Conservation (phyloP, 768 basidiomycete genomes). For the Termitomyces sp. region DNA sequence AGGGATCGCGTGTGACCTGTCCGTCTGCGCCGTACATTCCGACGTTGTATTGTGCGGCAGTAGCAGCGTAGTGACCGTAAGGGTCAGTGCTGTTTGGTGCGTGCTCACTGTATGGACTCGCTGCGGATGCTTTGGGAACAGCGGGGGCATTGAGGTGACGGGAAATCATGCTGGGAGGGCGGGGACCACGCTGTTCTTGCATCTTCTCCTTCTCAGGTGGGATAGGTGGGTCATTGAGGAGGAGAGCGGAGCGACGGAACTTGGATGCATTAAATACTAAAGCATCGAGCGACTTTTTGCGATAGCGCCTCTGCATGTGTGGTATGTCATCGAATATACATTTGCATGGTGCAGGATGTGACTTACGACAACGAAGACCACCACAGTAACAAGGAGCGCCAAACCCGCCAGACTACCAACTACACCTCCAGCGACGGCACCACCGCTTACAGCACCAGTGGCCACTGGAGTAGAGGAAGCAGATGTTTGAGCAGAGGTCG, state of each 20-base stretch:
- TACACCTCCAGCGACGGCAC: slow-evolving; percentile 23
- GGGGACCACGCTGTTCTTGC: slow-evolving; percentile 16
- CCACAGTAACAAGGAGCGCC: slow-evolving; percentile 15
- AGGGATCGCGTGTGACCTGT: slow-evolving; percentile 14
- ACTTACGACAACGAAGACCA: slow-evolving; percentile 23
- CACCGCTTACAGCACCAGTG: slow-evolving; percentile 15
- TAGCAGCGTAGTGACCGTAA: slow-evolving; percentile 13
- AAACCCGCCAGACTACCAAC: slow-evolving; percentile 19
- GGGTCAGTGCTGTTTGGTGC: slow-evolving; percentile 9
- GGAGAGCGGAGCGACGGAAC: slow-evolving; percentile 49
- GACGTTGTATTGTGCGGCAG: slow-evolving; percentile 14
- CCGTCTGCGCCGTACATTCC: slow-evolving; percentile 17
- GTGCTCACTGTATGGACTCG: slow-evolving; percentile 12
- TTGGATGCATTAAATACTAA: slow-evolving; percentile 43
- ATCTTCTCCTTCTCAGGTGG: slow-evolving; percentile 15
- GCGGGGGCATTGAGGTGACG: slow-evolving; percentile 20
- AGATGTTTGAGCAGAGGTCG: not conserved
- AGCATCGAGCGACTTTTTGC: slow-evolving; percentile 27
- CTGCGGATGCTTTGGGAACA: slow-evolving; percentile 11
- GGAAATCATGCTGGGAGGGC: slow-evolving; percentile 26
- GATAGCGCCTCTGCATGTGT: slow-evolving; percentile 29
- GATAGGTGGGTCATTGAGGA: slow-evolving; percentile 27
- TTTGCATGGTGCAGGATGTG: not conserved
- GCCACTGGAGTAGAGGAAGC: not conserved
- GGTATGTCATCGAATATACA: not conserved